Evolutionary conservation across 2,329 filamentous ascomycete genomes (phyloP).

Genomic region (Calonectria henricotiae): DNA sequence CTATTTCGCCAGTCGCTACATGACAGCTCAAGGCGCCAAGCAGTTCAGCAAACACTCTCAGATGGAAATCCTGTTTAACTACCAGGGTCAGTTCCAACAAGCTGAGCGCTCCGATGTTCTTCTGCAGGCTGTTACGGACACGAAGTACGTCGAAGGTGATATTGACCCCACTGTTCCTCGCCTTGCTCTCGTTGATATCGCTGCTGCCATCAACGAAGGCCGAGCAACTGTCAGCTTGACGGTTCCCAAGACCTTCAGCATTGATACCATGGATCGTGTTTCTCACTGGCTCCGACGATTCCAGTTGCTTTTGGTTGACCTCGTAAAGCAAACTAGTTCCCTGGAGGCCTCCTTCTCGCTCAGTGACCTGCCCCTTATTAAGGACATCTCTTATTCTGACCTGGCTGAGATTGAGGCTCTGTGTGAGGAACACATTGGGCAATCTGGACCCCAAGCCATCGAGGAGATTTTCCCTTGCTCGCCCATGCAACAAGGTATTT

Average conservation of each 20-base stretch:
- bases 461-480: conserved; percentile 57
- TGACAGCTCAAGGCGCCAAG: conserved; percentile 6
- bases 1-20: conserved; percentile 44
- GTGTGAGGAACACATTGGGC: conserved; percentile 9
- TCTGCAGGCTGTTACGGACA: conserved; percentile 6
- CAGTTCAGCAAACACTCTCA: conserved; percentile 10
- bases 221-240: conserved; percentile 7
- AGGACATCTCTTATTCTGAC: background rate
- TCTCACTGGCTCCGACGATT: conserved; percentile 13
- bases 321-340: background rate
- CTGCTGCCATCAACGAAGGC: conserved; percentile 11
- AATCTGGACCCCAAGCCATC: conserved; percentile 37
- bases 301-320: conserved; percentile 4
- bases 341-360: conserved; percentile 9
- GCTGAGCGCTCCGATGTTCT: background rate
- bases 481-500: conserved; percentile 55
- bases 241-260: background rate
- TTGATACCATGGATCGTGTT: conserved; percentile 10
- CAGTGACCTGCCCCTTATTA: background rate
- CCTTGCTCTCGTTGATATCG: conserved; percentile 1
- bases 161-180: conserved; percentile 7
- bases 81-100: conserved; percentile 6
- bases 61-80: conserved; percentile 20
- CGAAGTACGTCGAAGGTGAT: conserved; percentile 10
- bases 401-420: background rate